Conservation (phyloP, 352 stramenopile genomes). For the Globisporangium apiculatum region DNA sequence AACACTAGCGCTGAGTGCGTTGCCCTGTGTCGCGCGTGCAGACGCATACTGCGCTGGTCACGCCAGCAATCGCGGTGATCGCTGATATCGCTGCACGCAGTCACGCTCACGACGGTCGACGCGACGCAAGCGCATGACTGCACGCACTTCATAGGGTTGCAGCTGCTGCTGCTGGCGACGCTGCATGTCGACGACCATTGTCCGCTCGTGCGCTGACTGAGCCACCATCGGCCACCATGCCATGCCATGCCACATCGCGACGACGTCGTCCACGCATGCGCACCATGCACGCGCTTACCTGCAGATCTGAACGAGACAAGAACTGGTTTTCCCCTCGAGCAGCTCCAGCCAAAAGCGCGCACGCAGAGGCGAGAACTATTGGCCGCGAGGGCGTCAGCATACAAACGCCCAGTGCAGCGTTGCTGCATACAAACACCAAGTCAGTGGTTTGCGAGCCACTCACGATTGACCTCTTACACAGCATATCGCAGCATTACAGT, state of each 20-base stretch:
- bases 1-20: too few relatives aligned
- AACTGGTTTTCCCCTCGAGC: conserved; percentile 37
- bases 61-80: too few relatives aligned
- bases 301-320: conserved; percentile 78
- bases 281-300: conserved; percentile 31
- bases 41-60: too few relatives aligned
- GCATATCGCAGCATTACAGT: neutral
- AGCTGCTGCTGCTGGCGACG: too few relatives aligned
- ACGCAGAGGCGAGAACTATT: conserved; percentile 63
- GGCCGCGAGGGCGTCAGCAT: conserved; percentile 63
- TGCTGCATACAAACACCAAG: neutral
- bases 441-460: neutral
- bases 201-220: neutral
- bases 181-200: too few relatives aligned
- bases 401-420: conserved; percentile 49
- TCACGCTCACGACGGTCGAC: too few relatives aligned
- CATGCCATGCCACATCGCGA: neutral
- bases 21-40: too few relatives aligned
- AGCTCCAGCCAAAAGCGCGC: conserved; percentile 10
- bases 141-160: too few relatives aligned
- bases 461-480: too few relatives aligned
- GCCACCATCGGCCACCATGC: too few relatives aligned
- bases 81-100: too few relatives aligned
- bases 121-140: too few relatives aligned
- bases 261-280: neutral